phyloP scores from a whole-genome alignment of 73 alveolate species.

The Stentor coeruleus region DNA sequence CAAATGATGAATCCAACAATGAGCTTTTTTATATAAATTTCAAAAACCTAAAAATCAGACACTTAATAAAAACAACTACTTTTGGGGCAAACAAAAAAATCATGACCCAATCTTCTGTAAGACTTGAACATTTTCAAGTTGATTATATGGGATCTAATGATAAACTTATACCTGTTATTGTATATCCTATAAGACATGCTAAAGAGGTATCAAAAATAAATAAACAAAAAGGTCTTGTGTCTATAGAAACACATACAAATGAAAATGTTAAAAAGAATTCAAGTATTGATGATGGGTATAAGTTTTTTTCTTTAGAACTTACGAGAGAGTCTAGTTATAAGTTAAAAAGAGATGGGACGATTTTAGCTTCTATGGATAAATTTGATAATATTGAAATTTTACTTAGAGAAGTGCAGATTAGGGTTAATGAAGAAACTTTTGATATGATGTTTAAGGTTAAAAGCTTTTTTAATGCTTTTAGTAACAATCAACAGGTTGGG shows the following conservation, averaged over 20 bases:
- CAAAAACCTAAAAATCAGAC: too few species aligned
- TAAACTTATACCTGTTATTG: slow-evolving; percentile 1
- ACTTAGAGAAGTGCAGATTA: neutral
- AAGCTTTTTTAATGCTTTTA: neutral
- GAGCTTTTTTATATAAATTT: slow-evolving; percentile 52
- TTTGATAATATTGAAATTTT: neutral
- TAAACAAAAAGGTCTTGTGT: too few species aligned
- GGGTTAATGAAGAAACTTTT: slow-evolving; percentile 13
- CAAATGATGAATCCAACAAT: slow-evolving; percentile 56
- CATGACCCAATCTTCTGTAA: too few species aligned
- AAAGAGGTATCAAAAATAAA: neutral
- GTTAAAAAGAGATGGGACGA: neutral
- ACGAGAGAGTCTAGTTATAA: neutral
- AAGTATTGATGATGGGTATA: neutral
- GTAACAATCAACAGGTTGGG: neutral
- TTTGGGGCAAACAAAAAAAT: too few species aligned
- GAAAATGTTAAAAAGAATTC: neutral
- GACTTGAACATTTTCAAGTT: slow-evolving; percentile 16
- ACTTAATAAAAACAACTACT: too few species aligned
- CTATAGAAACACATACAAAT: too few species aligned
- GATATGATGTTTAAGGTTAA: neutral
- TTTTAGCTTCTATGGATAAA: neutral
- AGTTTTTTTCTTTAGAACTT: neutral
- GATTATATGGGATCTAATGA: slow-evolving; percentile 8
- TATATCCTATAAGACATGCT: neutral